Base-by-base conservation (phyloP, 1,139 yeast species). In the Scheffersomyces lignicola region DNA sequence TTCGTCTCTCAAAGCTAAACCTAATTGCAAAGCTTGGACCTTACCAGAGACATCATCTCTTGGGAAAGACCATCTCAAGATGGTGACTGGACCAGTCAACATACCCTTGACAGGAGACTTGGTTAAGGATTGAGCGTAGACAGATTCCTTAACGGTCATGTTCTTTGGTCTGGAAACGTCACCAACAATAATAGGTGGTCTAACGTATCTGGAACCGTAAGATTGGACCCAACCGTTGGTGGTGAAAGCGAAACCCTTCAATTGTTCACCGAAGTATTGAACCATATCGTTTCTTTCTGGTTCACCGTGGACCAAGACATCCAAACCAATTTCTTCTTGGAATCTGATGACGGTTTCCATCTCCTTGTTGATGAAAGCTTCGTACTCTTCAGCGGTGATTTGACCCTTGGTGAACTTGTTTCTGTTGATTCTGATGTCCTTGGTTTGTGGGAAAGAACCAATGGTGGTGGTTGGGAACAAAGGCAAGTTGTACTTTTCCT, bases 251-350 rank as follows among this genome's bases (percentile, higher is more conserved):
- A 86, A 92, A 68, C 98, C 98, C 65, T 87, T 85, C 67, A 92
- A 79, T 78, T 88, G 89, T 78, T 92, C 98, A 78, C 98, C 98
- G 54, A 92, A 92, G 83, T 92, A 92, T 79, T 92, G 98, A 61
- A 92, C 98, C 98, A 92, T 92, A 78, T 92, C 98, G 76, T 92
- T 92, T 83, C 98, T 87, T 81, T 94, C 98, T 71, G 98, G 98
- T 78, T 92, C 98, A 78, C 98, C 98, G 73, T 92, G 98, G 51
- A 92, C 98, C 57, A 90, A 78, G 55, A 92, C 98, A 65, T 92
- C 98, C 62, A 92, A 83, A 55, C 95, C 98, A 61, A 90, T 80
- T 68, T 92, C 96, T 76, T 92, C 98, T 80, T 92, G 98, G 94
- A 92, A 92, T 77, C 87, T 85, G 71, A 92, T 88, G 60, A 90